These are phyloP conservation scores for Ilyonectria destructans DNA, from an alignment of 2,329 filamentous ascomycete species.

Conservation along the genomic window DNA sequence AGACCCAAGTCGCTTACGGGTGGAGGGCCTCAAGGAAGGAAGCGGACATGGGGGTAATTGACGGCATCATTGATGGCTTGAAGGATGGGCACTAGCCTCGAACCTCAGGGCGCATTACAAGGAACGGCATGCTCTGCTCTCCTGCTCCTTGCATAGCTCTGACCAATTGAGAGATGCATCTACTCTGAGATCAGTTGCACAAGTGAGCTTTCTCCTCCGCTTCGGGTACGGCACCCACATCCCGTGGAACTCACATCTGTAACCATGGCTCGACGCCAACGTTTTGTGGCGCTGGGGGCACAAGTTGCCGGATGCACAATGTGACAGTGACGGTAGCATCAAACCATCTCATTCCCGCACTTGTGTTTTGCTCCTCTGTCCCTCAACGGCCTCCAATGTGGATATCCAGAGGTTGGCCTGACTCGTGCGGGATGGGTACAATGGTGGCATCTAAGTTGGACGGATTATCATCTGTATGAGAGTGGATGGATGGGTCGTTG, in stretches of 20 bases:
- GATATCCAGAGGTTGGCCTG: background rate
- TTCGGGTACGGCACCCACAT: constrained; percentile 9
- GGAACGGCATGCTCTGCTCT: constrained; percentile 6
- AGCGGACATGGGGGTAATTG: background rate
- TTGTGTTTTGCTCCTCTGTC: background rate
- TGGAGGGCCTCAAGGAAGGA: background rate
- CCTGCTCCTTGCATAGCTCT: background rate
- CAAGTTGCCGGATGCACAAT: constrained; percentile 9
- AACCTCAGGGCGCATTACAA: background rate
- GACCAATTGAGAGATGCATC: background rate
- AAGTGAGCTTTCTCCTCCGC: background rate
- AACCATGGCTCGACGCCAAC: constrained; percentile 27
- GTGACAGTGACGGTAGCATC: constrained; percentile 1
- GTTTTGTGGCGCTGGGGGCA: constrained; percentile 15
- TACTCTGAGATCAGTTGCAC: background rate
- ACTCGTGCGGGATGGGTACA: constrained; percentile 9
- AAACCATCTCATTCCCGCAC: background rate
- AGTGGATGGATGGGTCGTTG: background rate
- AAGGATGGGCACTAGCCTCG: background rate
- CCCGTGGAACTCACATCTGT: constrained; percentile 22
- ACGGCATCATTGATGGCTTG: background rate
- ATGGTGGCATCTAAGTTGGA: background rate
- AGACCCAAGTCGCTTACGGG: background rate
- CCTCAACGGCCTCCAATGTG: background rate
- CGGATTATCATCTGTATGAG: background rate